These are phyloP conservation scores for Leishmania turanica DNA, from an alignment of 208 protist genomes.

Conservation along the genomic window DNA sequence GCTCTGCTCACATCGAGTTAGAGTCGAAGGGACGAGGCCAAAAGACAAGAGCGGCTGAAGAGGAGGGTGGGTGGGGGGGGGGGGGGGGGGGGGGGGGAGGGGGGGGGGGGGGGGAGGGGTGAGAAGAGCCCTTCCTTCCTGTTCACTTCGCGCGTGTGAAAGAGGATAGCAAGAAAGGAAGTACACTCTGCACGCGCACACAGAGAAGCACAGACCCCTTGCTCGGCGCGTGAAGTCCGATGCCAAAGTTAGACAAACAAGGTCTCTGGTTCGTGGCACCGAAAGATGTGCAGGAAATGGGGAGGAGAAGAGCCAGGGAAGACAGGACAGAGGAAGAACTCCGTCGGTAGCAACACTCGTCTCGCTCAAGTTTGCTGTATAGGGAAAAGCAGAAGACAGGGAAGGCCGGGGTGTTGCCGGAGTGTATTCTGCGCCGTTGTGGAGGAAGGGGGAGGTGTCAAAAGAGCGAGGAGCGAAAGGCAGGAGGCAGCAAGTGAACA, in stretches of 20 bases:
- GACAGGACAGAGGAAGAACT: conserved; percentile 1
- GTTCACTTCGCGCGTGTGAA: conserved; percentile 2
- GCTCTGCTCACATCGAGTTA: not conserved
- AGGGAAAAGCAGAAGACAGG: not conserved
- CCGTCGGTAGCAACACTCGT: not conserved
- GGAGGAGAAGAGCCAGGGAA: not conserved
- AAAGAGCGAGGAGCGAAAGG: not conserved
- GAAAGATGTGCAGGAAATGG: not conserved
- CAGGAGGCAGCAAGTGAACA: not conserved
- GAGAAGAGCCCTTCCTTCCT: not conserved
- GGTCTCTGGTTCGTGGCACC: not conserved
- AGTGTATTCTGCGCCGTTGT: not conserved
- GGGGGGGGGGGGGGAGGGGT: not conserved
- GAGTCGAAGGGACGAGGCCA: not conserved
- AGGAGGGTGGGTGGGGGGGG: not conserved
- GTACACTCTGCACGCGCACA: not conserved
- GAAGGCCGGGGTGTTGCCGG: not conserved
- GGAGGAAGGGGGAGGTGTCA: not conserved
- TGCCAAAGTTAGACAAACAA: not conserved
- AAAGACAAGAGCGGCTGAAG: not conserved
- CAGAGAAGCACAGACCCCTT: not conserved
- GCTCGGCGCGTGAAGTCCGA: not conserved
- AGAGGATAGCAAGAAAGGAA: not conserved
- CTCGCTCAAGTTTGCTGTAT: not conserved
- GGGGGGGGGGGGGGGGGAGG: not conserved